Evolutionary conservation across 2,329 filamentous ascomycete genomes (phyloP).

Genomic region (Thielaviopsis euricoi): DNA sequence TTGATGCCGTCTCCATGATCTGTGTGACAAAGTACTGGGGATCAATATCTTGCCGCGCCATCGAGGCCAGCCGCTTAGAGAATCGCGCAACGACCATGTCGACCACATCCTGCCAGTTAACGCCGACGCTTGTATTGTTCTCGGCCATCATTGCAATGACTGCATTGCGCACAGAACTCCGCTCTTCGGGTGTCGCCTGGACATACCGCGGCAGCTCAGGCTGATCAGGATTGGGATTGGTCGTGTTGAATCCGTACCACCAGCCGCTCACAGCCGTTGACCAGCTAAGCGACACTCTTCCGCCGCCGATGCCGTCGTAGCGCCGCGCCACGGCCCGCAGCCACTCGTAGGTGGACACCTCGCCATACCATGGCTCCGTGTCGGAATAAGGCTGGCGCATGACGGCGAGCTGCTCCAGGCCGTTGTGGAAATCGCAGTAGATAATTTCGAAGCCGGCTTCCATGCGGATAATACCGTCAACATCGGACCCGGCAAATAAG

Average conservation of each 20-base stretch:
- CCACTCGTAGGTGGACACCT: slow-evolving; percentile 23
- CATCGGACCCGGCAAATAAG: slow-evolving; percentile 33
- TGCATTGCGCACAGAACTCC: slow-evolving; percentile 24
- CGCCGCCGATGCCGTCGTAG: slow-evolving; percentile 28
- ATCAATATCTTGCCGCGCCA: slow-evolving; percentile 19
- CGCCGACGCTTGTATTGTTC: slow-evolving; percentile 1
- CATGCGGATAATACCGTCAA: slow-evolving; percentile 52
- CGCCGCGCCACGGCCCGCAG: slow-evolving; percentile 25
- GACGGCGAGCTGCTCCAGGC: slow-evolving; percentile 22
- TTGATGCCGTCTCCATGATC: slow-evolving; percentile 23
- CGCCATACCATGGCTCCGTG: slow-evolving; percentile 6
- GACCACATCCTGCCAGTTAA: slow-evolving; percentile 50
- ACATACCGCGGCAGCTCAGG: slow-evolving; percentile 21
- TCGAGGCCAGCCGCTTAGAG: slow-evolving; percentile 31
- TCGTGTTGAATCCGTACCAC: slow-evolving; percentile 34
- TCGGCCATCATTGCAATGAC: slow-evolving; percentile 23
- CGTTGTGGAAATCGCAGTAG: slow-evolving; percentile 41
- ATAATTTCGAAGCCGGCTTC: slow-evolving; percentile 58
- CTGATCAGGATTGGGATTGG: slow-evolving; percentile 22
- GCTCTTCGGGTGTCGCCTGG: slow-evolving; percentile 17
- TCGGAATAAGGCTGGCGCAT: slow-evolving; percentile 17
- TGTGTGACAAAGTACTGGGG: slow-evolving; percentile 20
- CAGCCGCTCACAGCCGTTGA: slow-evolving; percentile 34
- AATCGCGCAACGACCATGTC: slow-evolving; percentile 53
- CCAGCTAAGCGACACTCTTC: slow-evolving; percentile 28